Evolutionary conservation across 176 grass and related monocot species (phyloP).

Genomic region (Microstegium vimineum): DNA sequence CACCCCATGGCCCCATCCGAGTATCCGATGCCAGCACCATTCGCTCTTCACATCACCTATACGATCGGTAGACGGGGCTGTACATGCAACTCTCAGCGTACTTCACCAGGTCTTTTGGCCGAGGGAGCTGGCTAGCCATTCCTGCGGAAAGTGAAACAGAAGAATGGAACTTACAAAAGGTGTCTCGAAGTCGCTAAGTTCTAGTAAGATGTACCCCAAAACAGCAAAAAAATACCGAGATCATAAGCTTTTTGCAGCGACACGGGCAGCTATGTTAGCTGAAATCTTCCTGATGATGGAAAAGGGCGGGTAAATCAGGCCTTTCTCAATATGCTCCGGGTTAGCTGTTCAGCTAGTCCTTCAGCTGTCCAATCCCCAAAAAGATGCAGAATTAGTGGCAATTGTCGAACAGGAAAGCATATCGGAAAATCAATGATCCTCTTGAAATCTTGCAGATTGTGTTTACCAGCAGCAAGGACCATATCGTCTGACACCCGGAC

Average conservation of each 20-base stretch:
- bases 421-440: neutral
- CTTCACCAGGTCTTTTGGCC: conserved; percentile 59
- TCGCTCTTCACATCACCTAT: conserved; percentile 38
- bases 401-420: neutral
- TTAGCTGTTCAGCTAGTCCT: conserved; percentile 66
- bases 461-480: conserved; percentile 85
- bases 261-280: conserved; percentile 58
- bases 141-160: conserved; percentile 37
- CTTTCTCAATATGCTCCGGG: conserved; percentile 69
- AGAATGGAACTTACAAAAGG: neutral
- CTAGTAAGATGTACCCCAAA: neutral
- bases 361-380: conserved; percentile 49
- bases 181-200: neutral
- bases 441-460: neutral
- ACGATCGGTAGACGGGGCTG: conserved; percentile 68
- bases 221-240: conserved; percentile 44
- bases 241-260: conserved; percentile 83
- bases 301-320: conserved; percentile 87
- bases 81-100: conserved; percentile 93
- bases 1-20: no score
- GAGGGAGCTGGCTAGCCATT: conserved; percentile 71
- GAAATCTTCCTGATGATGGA: conserved; percentile 83
- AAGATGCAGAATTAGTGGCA: neutral
- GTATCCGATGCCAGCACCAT: neutral
- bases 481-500: conserved; percentile 81